Evolutionary conservation across 345 rosid genomes (phyloP), one percentile per base, ranked within the genome.

Genomic region (Brassica carinata): DNA sequence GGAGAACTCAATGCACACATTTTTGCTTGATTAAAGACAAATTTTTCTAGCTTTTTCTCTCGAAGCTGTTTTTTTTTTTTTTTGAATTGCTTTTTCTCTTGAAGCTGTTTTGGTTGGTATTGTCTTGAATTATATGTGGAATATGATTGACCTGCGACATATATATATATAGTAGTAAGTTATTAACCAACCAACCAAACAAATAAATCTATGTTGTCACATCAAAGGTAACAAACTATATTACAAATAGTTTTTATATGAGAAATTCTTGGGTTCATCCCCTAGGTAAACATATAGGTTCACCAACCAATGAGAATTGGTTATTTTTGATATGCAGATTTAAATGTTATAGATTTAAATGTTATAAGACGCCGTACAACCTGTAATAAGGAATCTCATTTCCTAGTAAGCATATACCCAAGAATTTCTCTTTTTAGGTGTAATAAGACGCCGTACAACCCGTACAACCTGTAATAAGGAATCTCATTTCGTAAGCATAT

Each of bases 1-100:
- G 77, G 77, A 64, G 83, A 76, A 3, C 71, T 77, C 59, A 81
- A 75, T 64, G 80, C 80, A 64, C 80, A 64, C 80, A 81, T 81
- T 75, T 10, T 62, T 29, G 57, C 38, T 72, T 66, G 11, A 40
- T 40, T 40, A 2, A 38, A 38, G 45, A 38, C 45, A 38, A 38
- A 8, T 38, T 38, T 38, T 38, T 38, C 8, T 38, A 38, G 45
- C 10, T 38, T 38, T 38, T 38, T 38, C 45, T 38, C 0, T 38
- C 8, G 45, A 38, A 40, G 13, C 48, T 40, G 11, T 40, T 40
- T 40, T 40, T n/a, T n/a, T n/a, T n/a, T n/a, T n/a, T n/a, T n/a
- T n/a, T n/a, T n/a, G n/a, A n/a, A n/a, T n/a, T n/a, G 45, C 10
- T 38, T 38, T 38, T 38, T 38, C 45, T 38, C 0, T 38, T 38